Evolutionary conservation across 257 asterid species (phyloP).

Genomic region (Scutellaria baicalensis): DNA sequence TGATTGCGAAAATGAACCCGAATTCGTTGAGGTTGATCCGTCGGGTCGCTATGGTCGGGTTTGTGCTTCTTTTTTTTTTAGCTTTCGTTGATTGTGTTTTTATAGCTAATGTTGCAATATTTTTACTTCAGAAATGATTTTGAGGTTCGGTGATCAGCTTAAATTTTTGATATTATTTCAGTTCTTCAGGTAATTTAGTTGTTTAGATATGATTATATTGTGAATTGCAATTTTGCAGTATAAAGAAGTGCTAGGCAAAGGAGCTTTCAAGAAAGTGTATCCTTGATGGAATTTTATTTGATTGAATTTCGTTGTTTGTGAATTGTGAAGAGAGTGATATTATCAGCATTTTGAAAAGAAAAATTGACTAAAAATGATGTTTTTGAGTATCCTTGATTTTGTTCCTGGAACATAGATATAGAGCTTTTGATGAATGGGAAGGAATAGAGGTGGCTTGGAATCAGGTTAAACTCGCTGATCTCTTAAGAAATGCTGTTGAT

Average conservation of each 20-base stretch:
- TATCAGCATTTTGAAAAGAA: not conserved
- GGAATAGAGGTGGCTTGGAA: conserved; percentile 99
- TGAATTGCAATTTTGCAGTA: conserved; percentile 60
- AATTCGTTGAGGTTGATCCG: conserved; percentile 92
- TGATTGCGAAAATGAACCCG: conserved; percentile 70
- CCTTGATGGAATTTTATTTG: conserved; percentile 26
- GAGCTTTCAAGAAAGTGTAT: conserved; percentile 99
- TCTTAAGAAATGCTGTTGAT: conserved; percentile 70
- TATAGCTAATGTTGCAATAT: not conserved
- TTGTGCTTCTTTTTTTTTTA: conserved; percentile 17
- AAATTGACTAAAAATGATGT: not conserved
- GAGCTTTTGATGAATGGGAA: conserved; percentile 95
- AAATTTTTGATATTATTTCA: conserved; percentile 1
- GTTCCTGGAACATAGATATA: conserved; percentile 56
- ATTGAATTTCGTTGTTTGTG: not conserved
- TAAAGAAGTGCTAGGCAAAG: conserved; percentile 86
- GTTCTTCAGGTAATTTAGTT: not conserved
- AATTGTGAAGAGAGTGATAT: not conserved
- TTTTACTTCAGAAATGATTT: not conserved
- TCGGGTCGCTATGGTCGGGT: conserved; percentile 97
- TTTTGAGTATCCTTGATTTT: conserved; percentile 33
- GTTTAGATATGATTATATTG: conserved; percentile 14
- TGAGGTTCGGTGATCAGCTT: conserved; percentile 4
- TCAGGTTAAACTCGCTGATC: conserved; percentile 87
- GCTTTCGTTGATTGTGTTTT: not conserved